Percentiles rank a stretch among this genome's conserved stretches.
phyloP scores from a whole-genome alignment of 2,329 filamentous ascomycete genomes.

The Botrytis squamosa region DNA sequence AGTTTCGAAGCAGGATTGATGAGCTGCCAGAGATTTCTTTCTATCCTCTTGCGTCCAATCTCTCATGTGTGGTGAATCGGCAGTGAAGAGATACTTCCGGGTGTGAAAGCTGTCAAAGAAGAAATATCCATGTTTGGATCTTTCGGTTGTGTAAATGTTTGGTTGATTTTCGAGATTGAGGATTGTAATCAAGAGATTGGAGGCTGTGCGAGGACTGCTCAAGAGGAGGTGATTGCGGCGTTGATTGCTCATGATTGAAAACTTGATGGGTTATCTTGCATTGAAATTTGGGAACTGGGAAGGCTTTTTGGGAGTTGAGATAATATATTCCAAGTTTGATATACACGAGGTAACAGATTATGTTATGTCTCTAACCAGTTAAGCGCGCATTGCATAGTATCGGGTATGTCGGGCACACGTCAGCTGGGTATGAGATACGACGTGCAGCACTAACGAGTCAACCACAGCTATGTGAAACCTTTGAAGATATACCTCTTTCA shows the following conservation, averaged over 20 bases:
- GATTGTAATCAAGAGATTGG: not conserved
- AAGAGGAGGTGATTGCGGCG: not conserved
- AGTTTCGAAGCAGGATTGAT: not conserved
- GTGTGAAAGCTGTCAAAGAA: not conserved
- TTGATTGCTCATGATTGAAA: not conserved
- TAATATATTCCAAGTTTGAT: not conserved
- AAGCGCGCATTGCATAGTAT: not conserved
- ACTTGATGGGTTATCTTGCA: not conserved
- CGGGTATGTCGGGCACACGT: not conserved
- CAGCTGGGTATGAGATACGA: not conserved
- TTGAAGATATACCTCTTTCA: not conserved
- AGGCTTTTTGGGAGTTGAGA: not conserved
- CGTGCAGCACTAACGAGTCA: not conserved
- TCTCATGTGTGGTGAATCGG: not conserved
- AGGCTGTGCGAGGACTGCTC: not conserved
- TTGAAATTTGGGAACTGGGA: not conserved
- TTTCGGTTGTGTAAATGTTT: not conserved
- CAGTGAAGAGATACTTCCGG: not conserved
- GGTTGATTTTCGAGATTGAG: not conserved
- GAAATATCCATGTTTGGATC: not conserved
- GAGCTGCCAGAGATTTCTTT: not conserved
- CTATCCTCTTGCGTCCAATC: not conserved
- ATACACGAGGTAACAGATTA: not conserved
- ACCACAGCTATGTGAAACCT: not conserved
- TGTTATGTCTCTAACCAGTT: not conserved